These are phyloP conservation scores for Xylaria intraflava DNA, from an alignment of 495 filamentous ascomycete genomes.

Conservation along the genomic window DNA sequence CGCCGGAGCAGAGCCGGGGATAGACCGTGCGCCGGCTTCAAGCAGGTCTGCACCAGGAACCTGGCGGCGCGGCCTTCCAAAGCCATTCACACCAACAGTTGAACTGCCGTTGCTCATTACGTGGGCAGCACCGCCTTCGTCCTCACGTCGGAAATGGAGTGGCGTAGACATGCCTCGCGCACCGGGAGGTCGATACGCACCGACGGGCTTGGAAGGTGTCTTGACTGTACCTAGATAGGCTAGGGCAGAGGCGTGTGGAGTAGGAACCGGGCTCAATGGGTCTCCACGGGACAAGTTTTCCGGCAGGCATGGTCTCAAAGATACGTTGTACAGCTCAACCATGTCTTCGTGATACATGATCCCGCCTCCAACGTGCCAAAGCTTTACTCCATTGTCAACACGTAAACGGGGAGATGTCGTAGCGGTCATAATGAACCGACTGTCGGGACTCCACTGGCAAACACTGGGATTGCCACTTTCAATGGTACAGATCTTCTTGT, in stretches of 20 bases:
- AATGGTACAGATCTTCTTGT: conserved; percentile 83
- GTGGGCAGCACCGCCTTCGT: conserved; percentile 90
- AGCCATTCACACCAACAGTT: conserved; percentile 63
- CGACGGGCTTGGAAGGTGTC: conserved; percentile 88
- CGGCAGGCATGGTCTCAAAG: conserved; percentile 72
- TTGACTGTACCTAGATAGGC: conserved; percentile 79
- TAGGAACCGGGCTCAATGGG: conserved; percentile 68
- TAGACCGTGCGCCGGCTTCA: conserved; percentile 28
- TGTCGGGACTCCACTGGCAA: conserved; percentile 95
- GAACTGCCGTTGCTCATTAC: conserved; percentile 68
- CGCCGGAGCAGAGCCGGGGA: conserved; percentile 74
- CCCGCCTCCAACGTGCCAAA: conserved; percentile 87
- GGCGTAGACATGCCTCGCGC: conserved; percentile 84
- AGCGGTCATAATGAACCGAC: conserved; percentile 88
- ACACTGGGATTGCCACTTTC: conserved; percentile 92
- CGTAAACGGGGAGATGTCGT: conserved; percentile 91
- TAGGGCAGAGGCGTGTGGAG: conserved; percentile 76
- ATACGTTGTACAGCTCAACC: conserved; percentile 86
- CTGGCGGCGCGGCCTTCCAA: conserved; percentile 58
- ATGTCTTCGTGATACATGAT: conserved; percentile 95
- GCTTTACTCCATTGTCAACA: conserved; percentile 91
- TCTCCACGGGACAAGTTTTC: conserved; percentile 58
- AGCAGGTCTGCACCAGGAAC: conserved; percentile 49
- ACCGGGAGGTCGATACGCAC: conserved; percentile 94
- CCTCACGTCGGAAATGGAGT: conserved; percentile 93